Conservation (phyloP, 2,329 filamentous ascomycete species). For the Aaosphaeria pasadenensis region DNA sequence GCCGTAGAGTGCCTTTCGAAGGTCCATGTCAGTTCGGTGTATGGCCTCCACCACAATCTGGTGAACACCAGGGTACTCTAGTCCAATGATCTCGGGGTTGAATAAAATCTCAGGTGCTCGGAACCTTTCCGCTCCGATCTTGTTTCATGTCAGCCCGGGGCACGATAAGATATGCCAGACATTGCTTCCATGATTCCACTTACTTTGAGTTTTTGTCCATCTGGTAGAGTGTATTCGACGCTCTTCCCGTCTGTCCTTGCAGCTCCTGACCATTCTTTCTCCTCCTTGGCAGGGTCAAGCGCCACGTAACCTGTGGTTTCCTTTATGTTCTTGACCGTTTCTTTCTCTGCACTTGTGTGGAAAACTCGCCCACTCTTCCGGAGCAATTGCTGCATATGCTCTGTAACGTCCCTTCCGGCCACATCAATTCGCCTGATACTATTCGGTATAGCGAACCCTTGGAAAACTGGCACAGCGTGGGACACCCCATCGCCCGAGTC, state of each 20-base stretch:
- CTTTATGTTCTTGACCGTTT: constrained; percentile 97
- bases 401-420: constrained; percentile 91
- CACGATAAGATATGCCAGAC: too few relatives aligned
- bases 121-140: constrained; percentile 93
- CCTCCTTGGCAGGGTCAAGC: constrained; percentile 84
- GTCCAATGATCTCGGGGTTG: constrained; percentile 92
- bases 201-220: constrained; percentile 91
- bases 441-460: constrained; percentile 94
- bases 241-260: constrained; percentile 75
- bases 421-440: constrained; percentile 96
- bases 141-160: constrained; percentile 16
- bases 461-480: constrained; percentile 95
- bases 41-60: constrained; percentile 98
- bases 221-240: constrained; percentile 84
- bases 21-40: constrained; percentile 89
- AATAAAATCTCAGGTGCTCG: constrained; percentile 96
- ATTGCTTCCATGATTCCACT: constrained; percentile 1
- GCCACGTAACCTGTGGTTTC: constrained; percentile 92
- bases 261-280: constrained; percentile 86
- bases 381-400: constrained; percentile 86
- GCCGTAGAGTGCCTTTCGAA: constrained; percentile 88
- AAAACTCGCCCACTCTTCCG: constrained; percentile 92
- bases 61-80: constrained; percentile 95
- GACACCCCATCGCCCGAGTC: constrained; percentile 96
- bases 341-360: constrained; percentile 97